These are phyloP conservation scores for Talaromyces sp. DNA, from an alignment of 2,329 filamentous ascomycete genomes.

Conservation along the genomic window DNA sequence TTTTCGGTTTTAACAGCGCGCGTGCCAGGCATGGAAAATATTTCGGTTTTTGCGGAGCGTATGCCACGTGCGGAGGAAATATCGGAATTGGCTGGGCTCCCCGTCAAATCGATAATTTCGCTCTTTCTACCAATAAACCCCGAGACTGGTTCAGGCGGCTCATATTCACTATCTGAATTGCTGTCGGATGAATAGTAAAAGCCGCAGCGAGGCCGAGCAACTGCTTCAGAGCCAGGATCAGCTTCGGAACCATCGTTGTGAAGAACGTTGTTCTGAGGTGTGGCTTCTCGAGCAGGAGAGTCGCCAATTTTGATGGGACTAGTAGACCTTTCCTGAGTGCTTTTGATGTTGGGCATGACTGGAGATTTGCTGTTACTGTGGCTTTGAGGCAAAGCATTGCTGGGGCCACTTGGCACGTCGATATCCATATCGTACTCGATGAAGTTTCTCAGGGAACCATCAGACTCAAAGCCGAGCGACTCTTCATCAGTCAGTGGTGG, in stretches of 20 bases:
- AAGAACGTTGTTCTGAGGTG: not conserved
- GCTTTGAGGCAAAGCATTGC: not conserved
- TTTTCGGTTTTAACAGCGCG: slow-evolving; percentile 31
- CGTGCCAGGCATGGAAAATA: slow-evolving; percentile 20
- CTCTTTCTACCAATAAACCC: slow-evolving; percentile 7
- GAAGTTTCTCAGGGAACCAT: slow-evolving; percentile 28
- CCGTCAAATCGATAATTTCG: slow-evolving; percentile 36
- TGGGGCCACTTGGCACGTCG: not conserved
- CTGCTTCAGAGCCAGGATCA: not conserved
- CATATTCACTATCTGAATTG: slow-evolving; percentile 4
- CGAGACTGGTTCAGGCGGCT: slow-evolving; percentile 3
- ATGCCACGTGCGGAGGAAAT: slow-evolving; percentile 21
- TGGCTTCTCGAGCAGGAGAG: not conserved
- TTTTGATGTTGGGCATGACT: not conserved
- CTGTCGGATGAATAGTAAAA: slow-evolving; percentile 16
- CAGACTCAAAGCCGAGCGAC: slow-evolving; percentile 32
- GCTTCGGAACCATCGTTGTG: not conserved
- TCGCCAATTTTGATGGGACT: not conserved
- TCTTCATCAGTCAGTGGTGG: slow-evolving; percentile 29
- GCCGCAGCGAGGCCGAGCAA: slow-evolving; percentile 5
- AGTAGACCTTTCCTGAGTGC: not conserved
- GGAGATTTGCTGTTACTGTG: not conserved
- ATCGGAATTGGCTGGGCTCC: slow-evolving; percentile 20
- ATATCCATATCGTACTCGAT: slow-evolving; percentile 25
- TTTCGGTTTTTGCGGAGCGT: slow-evolving; percentile 30